Percentiles rank a stretch among this genome's conserved stretches.
phyloP scores from a whole-genome alignment of 495 filamentous ascomycete species.

The Hypoxylon perforatum region DNA sequence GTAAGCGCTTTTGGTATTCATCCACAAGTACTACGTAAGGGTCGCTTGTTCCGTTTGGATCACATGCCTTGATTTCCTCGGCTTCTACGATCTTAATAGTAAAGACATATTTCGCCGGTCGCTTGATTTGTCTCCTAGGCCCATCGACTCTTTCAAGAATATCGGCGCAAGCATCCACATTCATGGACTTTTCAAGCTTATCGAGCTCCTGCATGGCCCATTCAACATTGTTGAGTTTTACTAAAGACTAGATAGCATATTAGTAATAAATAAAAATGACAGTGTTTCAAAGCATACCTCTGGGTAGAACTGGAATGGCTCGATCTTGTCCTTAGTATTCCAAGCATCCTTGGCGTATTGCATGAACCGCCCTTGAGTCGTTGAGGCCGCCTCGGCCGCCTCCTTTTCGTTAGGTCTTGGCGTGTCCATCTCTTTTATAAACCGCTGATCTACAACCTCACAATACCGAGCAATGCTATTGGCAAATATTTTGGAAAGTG shows the following conservation, averaged over 20 bases:
- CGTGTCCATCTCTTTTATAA: conserved; percentile 89
- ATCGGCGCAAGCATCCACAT: conserved; percentile 93
- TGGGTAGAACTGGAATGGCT: conserved; percentile 97
- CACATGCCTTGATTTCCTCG: conserved; percentile 98
- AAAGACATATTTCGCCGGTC: conserved; percentile 88
- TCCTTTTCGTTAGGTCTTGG: conserved; percentile 82
- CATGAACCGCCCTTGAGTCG: conserved; percentile 89
- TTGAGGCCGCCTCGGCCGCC: conserved; percentile 77
- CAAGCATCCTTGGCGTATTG: conserved; percentile 95
- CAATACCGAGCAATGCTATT: conserved; percentile 89
- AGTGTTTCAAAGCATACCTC: conserved; percentile 69
- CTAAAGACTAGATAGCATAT: conserved; percentile 74
- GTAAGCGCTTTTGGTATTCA: conserved; percentile 97
- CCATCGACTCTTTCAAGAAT: conserved; percentile 73
- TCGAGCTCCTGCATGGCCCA: conserved; percentile 91
- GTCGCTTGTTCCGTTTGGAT: conserved; percentile 93
- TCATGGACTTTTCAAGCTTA: conserved; percentile 85
- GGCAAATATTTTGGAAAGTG: conserved; percentile 87
- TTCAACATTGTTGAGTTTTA: conserved; percentile 98
- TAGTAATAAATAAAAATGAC: conserved; percentile 15
- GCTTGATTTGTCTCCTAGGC: conserved; percentile 63
- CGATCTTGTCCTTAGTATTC: conserved; percentile 91
- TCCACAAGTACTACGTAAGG: conserved; percentile 97
- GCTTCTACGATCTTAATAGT: conserved; percentile 99
- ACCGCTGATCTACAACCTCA: conserved; percentile 86